These are phyloP conservation scores for Rubroboletus satanas DNA, from an alignment of 768 basidiomycete genomes.

Conservation along the genomic window DNA sequence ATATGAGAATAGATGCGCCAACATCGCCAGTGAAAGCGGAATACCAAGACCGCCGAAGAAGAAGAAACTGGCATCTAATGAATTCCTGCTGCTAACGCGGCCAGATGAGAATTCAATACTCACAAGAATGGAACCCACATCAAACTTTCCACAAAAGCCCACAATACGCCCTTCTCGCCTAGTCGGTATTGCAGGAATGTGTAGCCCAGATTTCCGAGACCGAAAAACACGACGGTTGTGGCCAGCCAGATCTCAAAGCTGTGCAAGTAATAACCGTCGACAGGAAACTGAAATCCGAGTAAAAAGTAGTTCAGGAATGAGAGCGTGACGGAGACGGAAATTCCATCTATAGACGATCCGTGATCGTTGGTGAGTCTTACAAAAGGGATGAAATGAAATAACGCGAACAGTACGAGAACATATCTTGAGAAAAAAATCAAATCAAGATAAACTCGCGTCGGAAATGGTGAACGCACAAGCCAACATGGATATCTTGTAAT, in stretches of 20 bases:
- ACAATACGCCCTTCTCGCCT: conserved; percentile 36
- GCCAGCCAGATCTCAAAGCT: conserved; percentile 81
- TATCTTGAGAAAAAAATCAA: conserved; percentile 28
- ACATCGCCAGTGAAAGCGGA: conserved; percentile 50
- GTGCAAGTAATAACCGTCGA: conserved; percentile 75
- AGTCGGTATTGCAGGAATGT: conserved; percentile 71
- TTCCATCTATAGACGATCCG: conserved; percentile 36
- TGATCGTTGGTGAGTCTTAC: not conserved
- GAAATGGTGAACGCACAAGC: conserved; percentile 38
- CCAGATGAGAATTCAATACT: conserved; percentile 8
- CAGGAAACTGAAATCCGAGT: conserved; percentile 67
- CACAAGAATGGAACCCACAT: conserved; percentile 38
- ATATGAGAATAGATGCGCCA: conserved; percentile 56
- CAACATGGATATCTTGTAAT: conserved; percentile 72
- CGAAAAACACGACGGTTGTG: conserved; percentile 73
- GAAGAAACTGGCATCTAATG: conserved; percentile 35
- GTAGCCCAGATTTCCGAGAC: conserved; percentile 67
- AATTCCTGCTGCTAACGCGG: not conserved
- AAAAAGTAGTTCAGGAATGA: conserved; percentile 69
- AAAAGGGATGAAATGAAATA: not conserved
- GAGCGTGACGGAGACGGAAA: conserved; percentile 65
- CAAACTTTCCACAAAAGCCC: conserved; percentile 26
- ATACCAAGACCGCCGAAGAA: conserved; percentile 57
- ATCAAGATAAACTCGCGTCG: conserved; percentile 2
- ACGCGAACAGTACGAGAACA: conserved; percentile 50